Conservation (phyloP, 2,329 filamentous ascomycete species). For the Colletotrichum limetticola region DNA sequence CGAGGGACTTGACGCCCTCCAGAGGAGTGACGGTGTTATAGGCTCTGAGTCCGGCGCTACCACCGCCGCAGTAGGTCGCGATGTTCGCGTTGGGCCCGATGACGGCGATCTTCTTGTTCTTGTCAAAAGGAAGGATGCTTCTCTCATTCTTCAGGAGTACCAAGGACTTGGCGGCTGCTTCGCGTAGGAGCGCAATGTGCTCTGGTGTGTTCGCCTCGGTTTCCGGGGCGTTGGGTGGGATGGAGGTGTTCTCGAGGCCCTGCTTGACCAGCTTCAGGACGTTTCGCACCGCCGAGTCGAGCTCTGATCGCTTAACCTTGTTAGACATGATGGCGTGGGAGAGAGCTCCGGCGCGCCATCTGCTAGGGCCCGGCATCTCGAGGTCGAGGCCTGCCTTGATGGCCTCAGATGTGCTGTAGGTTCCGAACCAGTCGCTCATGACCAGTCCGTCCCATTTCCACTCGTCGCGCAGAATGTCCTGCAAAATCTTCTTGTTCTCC, state of each 20-base stretch:
- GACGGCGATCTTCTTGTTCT: conserved; percentile 51
- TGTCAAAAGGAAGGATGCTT: conserved; percentile 67
- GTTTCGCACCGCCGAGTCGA: conserved; percentile 56
- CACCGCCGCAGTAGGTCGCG: conserved; percentile 45
- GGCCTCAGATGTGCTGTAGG: conserved; percentile 57
- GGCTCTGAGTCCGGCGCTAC: conserved; percentile 44
- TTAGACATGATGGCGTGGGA: conserved; percentile 64
- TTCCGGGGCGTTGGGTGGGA: conserved; percentile 66
- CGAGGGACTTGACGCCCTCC: conserved; percentile 42
- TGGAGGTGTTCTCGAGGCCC: conserved; percentile 46
- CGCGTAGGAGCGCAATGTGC: conserved; percentile 60
- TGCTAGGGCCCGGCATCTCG: conserved; percentile 52
- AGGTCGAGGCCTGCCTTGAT: conserved; percentile 45
- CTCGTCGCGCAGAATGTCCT: conserved; percentile 63
- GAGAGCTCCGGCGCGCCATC: conserved; percentile 51
- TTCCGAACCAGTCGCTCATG: conserved; percentile 71
- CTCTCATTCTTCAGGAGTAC: conserved; percentile 80
- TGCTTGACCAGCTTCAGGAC: conserved; percentile 53
- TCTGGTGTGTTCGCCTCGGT: conserved; percentile 67
- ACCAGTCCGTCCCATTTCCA: conserved; percentile 68
- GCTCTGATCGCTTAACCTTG: conserved; percentile 63
- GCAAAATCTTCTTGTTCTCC: conserved; percentile 56
- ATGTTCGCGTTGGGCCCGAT: conserved; percentile 65
- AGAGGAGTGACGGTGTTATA: conserved; percentile 45
- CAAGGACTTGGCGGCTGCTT: conserved; percentile 55